Conservation (phyloP, 1,284 basidiomycete genomes). For the Coniophora puteana region DNA sequence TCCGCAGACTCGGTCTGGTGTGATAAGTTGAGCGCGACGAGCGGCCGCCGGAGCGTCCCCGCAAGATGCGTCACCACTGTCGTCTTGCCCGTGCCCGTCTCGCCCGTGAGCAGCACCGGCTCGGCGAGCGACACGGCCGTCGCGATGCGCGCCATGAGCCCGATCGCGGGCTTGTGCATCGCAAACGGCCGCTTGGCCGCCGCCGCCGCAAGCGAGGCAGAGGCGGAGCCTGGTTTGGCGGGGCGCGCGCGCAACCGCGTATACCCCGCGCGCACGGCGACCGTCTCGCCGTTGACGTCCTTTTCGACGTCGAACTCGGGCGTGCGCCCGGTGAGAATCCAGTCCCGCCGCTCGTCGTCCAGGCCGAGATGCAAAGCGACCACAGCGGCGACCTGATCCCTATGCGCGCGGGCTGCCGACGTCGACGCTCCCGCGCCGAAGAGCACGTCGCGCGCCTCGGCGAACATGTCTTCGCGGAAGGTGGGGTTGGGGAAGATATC, state of each 20-base stretch:
- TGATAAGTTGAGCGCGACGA: slow-evolving; percentile 91
- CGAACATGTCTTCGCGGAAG: slow-evolving; percentile 86
- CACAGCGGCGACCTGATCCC: slow-evolving; percentile 44
- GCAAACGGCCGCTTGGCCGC: slow-evolving; percentile 69
- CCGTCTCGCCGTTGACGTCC: slow-evolving; percentile 56
- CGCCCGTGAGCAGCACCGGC: slow-evolving; percentile 91
- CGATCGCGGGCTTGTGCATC: slow-evolving; percentile 83
- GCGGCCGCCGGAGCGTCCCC: slow-evolving; percentile 68
- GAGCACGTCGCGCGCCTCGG: slow-evolving; percentile 92
- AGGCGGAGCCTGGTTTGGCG: no score
- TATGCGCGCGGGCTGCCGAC: slow-evolving; percentile 47
- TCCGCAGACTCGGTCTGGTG: slow-evolving; percentile 98
- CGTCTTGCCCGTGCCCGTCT: slow-evolving; percentile 99
- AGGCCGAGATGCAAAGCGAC: slow-evolving; percentile 69
- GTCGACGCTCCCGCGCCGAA: slow-evolving; percentile 70
- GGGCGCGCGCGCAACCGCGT: slow-evolving; percentile 47
- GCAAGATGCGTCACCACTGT: slow-evolving; percentile 90
- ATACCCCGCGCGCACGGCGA: slow-evolving; percentile 55
- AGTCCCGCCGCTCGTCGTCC: slow-evolving; percentile 53
- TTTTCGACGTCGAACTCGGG: slow-evolving; percentile 71
- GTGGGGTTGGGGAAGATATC: slow-evolving; percentile 69
- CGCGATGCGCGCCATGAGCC: slow-evolving; percentile 81
- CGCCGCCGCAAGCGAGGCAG: slow-evolving; percentile 30
- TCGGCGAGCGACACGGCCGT: slow-evolving; percentile 75
- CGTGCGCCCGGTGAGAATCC: slow-evolving; percentile 53